These are phyloP conservation scores for Hapsidospora chrysogenum DNA, from an alignment of 495 filamentous ascomycete genomes.

Conservation along the genomic window DNA sequence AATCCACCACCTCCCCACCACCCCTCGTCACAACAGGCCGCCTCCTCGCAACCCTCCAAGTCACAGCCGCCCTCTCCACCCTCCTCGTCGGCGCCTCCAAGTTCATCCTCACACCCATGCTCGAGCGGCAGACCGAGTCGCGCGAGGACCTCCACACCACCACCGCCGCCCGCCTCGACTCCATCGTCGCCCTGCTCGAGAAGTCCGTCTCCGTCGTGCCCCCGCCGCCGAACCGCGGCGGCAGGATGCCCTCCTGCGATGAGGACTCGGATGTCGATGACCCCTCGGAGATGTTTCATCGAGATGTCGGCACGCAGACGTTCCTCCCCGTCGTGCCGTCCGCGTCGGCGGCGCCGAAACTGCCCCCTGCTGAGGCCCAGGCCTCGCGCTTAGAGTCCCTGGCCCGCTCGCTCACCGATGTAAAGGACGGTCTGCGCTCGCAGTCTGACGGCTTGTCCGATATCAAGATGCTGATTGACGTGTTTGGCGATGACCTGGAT, in stretches of 20 bases:
- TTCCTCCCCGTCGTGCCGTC: slow-evolving; percentile 30
- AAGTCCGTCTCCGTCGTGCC: slow-evolving; percentile 43
- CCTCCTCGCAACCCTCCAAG: slow-evolving; percentile 63
- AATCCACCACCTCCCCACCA: slow-evolving; percentile 36
- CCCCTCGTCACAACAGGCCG: slow-evolving; percentile 64
- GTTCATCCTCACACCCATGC: slow-evolving; percentile 72
- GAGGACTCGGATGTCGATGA: slow-evolving; percentile 31
- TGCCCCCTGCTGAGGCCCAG: slow-evolving; percentile 20
- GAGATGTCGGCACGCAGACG: slow-evolving; percentile 79
- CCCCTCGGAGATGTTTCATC: slow-evolving; percentile 79
- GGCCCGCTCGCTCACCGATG: slow-evolving; percentile 30
- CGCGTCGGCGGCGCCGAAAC: slow-evolving; percentile 21
- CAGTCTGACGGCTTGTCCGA: slow-evolving; percentile 19
- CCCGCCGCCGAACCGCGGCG: slow-evolving; percentile 12
- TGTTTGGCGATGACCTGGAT: slow-evolving; percentile 29
- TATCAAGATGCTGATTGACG: slow-evolving; percentile 25
- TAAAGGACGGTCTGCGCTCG: slow-evolving; percentile 26
- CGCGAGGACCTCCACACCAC: slow-evolving; percentile 66
- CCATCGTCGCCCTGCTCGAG: slow-evolving; percentile 61
- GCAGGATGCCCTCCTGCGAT: slow-evolving; percentile 7
- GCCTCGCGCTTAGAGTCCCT: slow-evolving; percentile 15
- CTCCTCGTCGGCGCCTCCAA: slow-evolving; percentile 68
- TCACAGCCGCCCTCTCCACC: slow-evolving; percentile 50
- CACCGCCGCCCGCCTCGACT: slow-evolving; percentile 42
- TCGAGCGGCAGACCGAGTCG: slow-evolving; percentile 51